Conservation (phyloP, 1,139 yeast species). For the Groenewaldozyma auringiensis region DNA sequence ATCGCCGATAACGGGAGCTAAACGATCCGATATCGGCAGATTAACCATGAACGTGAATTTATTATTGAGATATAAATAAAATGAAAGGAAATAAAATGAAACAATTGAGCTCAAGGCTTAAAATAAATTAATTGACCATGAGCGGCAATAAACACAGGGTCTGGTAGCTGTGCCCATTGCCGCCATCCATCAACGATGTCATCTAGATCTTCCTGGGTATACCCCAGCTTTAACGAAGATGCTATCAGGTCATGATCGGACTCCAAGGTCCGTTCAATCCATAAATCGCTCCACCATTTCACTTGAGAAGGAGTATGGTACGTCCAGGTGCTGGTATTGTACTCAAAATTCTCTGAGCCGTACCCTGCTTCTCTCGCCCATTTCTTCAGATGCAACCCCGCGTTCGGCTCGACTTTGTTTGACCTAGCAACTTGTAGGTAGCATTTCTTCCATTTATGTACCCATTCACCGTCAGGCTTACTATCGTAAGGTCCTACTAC, state of each 20-base stretch:
- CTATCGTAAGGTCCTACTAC: conserved; percentile 13
- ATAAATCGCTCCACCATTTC: conserved; percentile 22
- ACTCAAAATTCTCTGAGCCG: conserved; percentile 10
- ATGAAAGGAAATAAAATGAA: too few species aligned
- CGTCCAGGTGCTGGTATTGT: conserved; percentile 19
- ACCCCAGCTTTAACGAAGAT: conserved; percentile 11
- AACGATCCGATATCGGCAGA: too few species aligned
- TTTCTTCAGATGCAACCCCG: conserved; percentile 17
- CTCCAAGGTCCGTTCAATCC: conserved; percentile 22
- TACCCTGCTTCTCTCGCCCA: conserved; percentile 21
- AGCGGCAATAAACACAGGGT: conserved; percentile 17
- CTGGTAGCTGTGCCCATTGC: conserved; percentile 17
- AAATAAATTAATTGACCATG: conserved; percentile 20
- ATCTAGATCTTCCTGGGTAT: conserved; percentile 17
- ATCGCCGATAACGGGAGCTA: too few species aligned
- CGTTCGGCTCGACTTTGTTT: conserved; percentile 21
- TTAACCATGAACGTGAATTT: too few species aligned
- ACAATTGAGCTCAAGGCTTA: too few species aligned
- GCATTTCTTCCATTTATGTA: conserved; percentile 15
- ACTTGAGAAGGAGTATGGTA: conserved; percentile 17
- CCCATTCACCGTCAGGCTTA: conserved; percentile 11
- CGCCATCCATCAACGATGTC: conserved; percentile 17
- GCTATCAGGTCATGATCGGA: conserved; percentile 16
- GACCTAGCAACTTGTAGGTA: conserved; percentile 18
- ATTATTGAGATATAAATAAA: too few species aligned